These are phyloP conservation scores for Pichia sp. DNA, from an alignment of 1,139 yeast genomes.

Conservation along the genomic window DNA sequence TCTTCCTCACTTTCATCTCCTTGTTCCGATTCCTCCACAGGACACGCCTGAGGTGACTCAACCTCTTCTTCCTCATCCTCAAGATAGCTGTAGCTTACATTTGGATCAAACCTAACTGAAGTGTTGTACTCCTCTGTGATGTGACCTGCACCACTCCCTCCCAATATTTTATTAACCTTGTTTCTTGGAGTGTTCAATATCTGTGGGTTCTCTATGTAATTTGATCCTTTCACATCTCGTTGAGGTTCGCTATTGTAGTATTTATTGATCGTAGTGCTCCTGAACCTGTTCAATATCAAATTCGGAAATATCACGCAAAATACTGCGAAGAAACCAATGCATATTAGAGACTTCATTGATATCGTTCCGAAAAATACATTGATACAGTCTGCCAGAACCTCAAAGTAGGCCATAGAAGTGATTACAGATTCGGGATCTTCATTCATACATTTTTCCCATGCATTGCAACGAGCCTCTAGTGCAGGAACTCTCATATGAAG, in stretches of 20 bases:
- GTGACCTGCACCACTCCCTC: too few species aligned
- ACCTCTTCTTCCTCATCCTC: conserved; percentile 2
- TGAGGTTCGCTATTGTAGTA: background rate
- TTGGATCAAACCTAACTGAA: conserved; percentile 24
- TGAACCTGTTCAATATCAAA: conserved; percentile 20
- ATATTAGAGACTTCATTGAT: conserved; percentile 19
- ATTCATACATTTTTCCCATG: conserved; percentile 82
- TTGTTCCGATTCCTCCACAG: background rate
- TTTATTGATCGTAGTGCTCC: conserved; percentile 17
- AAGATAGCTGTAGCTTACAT: conserved; percentile 23
- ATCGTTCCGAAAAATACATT: conserved; percentile 26
- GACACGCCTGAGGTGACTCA: background rate
- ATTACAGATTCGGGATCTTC: conserved; percentile 74
- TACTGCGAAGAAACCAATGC: conserved; percentile 16
- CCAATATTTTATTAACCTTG: too few species aligned
- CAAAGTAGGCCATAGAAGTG: conserved; percentile 26
- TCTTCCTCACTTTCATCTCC: background rate
- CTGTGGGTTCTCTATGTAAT: too few species aligned
- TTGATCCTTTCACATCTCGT: too few species aligned
- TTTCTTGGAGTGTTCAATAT: too few species aligned
- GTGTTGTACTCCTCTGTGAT: too few species aligned
- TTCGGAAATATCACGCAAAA: conserved; percentile 23
- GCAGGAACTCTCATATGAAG: conserved; percentile 59
- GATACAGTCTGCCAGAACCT: conserved; percentile 26
- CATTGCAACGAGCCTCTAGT: conserved; percentile 59